Evolutionary conservation across 768 basidiomycete genomes (phyloP).

Genomic region (Lactifluus rugatus): DNA sequence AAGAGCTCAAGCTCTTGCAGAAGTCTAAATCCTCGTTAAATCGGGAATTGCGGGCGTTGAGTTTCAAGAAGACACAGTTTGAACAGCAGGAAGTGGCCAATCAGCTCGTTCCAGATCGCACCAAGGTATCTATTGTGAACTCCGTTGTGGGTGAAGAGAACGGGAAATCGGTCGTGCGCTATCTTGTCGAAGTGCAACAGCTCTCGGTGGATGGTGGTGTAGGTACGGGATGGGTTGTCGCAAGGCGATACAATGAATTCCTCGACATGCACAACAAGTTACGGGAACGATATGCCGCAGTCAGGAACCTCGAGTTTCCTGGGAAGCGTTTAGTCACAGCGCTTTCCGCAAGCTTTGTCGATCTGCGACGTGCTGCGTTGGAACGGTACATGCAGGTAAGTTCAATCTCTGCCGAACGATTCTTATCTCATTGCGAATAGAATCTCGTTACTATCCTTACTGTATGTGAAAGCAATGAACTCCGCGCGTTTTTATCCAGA

Average conservation of each 20-base stretch:
- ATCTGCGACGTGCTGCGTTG: constrained; percentile 63
- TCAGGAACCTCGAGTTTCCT: constrained; percentile 77
- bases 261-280: constrained; percentile 79
- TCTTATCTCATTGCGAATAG: constrained; percentile 31
- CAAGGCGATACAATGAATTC: constrained; percentile 93
- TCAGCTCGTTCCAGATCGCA: constrained; percentile 73
- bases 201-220: constrained; percentile 69
- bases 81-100: constrained; percentile 93
- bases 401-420: background rate
- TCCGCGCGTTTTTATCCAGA: constrained; percentile 78
- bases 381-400: constrained; percentile 88
- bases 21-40: constrained; percentile 76
- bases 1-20: constrained; percentile 73
- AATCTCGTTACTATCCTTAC: constrained; percentile 60
- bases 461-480: constrained; percentile 74
- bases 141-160: constrained; percentile 75
- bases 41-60: constrained; percentile 72
- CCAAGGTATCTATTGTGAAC: constrained; percentile 74
- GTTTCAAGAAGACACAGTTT: constrained; percentile 87
- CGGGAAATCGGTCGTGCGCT: constrained; percentile 85
- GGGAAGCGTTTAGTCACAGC: constrained; percentile 85
- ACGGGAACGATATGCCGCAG: constrained; percentile 59
- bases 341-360: constrained; percentile 83
- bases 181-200: constrained; percentile 88
- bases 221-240: constrained; percentile 86